Percentiles rank a stretch among this genome's conserved stretches.
phyloP scores from a whole-genome alignment of 1,284 basidiomycete species.

The Erythrobasidium hasegawianum region DNA sequence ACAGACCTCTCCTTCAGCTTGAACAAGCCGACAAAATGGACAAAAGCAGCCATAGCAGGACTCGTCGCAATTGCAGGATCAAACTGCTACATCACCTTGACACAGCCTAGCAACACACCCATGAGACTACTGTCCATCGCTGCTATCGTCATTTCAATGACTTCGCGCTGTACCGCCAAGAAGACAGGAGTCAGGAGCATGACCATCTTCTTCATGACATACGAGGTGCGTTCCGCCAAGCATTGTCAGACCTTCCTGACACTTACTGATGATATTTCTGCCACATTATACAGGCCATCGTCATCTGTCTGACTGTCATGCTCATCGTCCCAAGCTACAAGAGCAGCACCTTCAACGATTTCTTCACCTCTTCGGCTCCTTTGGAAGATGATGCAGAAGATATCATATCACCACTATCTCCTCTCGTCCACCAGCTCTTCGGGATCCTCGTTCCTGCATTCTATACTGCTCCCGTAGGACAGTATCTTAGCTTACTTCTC shows the following conservation, averaged over 20 bases:
- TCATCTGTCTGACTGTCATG: background rate
- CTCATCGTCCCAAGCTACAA: background rate
- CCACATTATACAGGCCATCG: background rate
- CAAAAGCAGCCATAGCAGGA: background rate
- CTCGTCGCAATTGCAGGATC: background rate
- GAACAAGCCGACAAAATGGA: background rate
- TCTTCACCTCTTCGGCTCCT: background rate
- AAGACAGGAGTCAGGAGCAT: background rate
- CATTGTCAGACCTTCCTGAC: background rate
- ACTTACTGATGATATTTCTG: background rate
- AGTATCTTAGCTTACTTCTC: background rate
- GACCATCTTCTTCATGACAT: constrained; percentile 17
- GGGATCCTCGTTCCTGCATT: constrained; percentile 10
- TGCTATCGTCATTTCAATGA: background rate
- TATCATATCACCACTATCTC: background rate
- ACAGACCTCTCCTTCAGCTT: background rate
- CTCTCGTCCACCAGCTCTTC: background rate
- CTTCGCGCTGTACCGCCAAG: background rate
- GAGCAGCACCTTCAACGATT: background rate
- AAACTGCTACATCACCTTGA: constrained; percentile 2
- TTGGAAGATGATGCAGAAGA: background rate
- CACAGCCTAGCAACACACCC: background rate
- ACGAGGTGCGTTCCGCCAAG: background rate
- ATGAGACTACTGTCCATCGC: constrained; percentile 7
- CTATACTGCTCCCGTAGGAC: constrained; percentile 16